Percentiles rank a stretch among this genome's conserved stretches.
Conservation (phyloP, 768 basidiomycete genomes). For the Hericium erinaceus region DNA sequence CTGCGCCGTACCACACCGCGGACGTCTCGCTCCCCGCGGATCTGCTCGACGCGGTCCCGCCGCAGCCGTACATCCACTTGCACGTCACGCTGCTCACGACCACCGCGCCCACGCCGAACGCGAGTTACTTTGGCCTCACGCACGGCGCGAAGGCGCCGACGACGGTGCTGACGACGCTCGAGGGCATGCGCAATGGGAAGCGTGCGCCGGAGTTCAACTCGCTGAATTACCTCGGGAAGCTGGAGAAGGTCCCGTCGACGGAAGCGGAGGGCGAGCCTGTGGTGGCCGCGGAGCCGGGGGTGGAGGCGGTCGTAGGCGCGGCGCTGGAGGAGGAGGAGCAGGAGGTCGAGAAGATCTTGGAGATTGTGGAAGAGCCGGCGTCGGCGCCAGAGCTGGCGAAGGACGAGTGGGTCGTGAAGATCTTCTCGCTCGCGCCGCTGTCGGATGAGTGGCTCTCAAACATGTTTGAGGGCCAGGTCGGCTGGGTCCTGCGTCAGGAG, state of each 20-base stretch:
- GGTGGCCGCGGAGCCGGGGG: constrained; percentile 43
- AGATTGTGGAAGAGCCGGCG: constrained; percentile 26
- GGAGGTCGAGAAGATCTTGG: constrained; percentile 83
- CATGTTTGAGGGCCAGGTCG: constrained; percentile 57
- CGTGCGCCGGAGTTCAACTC: constrained; percentile 79
- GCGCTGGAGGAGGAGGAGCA: constrained; percentile 32
- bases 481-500: constrained; percentile 81
- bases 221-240: constrained; percentile 64
- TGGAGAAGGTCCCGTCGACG: constrained; percentile 23
- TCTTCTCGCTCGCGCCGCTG: constrained; percentile 64
- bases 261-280: constrained; percentile 32
- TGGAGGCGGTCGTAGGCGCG: neutral
- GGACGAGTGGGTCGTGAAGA: constrained; percentile 70
- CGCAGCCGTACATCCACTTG: constrained; percentile 71
- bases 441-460: constrained; percentile 61
- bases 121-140: constrained; percentile 59
- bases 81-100: constrained; percentile 90
- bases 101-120: constrained; percentile 47
- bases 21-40: constrained; percentile 42
- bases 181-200: constrained; percentile 45
- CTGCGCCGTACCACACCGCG: constrained; percentile 75
- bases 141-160: constrained; percentile 38
- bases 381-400: constrained; percentile 3
- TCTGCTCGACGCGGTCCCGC: constrained; percentile 45
- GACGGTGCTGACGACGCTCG: constrained; percentile 65